These are phyloP conservation scores for Pseudomonodictys pantanalensis DNA, from an alignment of 495 filamentous ascomycete genomes.

Conservation along the genomic window DNA sequence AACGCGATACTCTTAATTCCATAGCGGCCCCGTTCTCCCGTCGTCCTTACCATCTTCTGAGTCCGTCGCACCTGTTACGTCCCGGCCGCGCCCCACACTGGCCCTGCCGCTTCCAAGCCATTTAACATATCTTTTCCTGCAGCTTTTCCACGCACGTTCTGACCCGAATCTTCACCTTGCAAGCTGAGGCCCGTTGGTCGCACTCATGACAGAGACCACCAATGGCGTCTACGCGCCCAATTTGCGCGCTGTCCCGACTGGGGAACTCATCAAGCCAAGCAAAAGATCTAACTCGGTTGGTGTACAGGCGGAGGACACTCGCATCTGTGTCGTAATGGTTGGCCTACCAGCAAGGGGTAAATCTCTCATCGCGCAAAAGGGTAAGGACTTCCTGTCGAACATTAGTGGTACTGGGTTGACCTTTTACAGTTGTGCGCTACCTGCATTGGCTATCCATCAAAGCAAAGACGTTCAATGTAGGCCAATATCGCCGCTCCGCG, in stretches of 20 bases:
- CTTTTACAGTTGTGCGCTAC: slow-evolving; percentile 76
- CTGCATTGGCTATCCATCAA: slow-evolving; percentile 92
- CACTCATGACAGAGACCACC: slow-evolving; percentile 22
- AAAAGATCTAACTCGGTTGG: slow-evolving; percentile 52
- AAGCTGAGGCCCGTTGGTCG: slow-evolving; percentile 20
- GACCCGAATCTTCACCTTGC: neutral
- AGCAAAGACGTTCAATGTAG: slow-evolving; percentile 94
- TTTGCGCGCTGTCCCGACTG: slow-evolving; percentile 37
- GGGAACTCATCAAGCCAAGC: slow-evolving; percentile 34
- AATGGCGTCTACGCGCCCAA: slow-evolving; percentile 36
- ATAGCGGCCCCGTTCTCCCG: neutral
- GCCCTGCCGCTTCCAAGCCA: slow-evolving; percentile 10
- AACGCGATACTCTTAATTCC: neutral
- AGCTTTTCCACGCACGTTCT: slow-evolving; percentile 4
- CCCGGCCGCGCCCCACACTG: slow-evolving; percentile 8
- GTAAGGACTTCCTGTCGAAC: slow-evolving; percentile 48
- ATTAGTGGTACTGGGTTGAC: slow-evolving; percentile 4
- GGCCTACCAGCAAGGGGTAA: slow-evolving; percentile 93
- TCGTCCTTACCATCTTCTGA: neutral
- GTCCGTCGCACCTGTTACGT: neutral
- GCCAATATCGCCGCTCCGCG: slow-evolving; percentile 81
- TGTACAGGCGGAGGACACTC: slow-evolving; percentile 82
- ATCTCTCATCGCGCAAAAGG: slow-evolving; percentile 94
- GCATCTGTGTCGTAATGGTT: slow-evolving; percentile 99
- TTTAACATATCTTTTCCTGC: slow-evolving; percentile 18